Conservation (phyloP, 148 eudicot species). For the Vaccinium myrtillus region DNA sequence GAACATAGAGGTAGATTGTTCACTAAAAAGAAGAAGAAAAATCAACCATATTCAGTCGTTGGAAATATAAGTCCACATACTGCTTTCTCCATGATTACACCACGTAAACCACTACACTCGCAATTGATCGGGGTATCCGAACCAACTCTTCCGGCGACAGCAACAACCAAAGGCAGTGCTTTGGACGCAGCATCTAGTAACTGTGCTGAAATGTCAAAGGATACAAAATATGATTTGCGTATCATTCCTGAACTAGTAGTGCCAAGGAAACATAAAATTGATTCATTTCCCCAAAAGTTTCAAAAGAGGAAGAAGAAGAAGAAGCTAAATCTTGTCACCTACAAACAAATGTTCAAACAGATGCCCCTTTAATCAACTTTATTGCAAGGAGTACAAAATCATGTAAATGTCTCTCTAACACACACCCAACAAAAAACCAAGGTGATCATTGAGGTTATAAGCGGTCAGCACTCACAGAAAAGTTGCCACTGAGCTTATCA, state of each 20-base stretch:
- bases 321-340: not conserved
- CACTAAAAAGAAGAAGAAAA: not conserved
- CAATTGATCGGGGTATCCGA: conserved; percentile 86
- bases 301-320: not conserved
- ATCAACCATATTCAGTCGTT: not conserved
- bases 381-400: not conserved
- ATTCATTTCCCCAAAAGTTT: not conserved
- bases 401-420: not conserved
- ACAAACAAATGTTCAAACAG: not conserved
- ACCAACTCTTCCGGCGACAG: conserved; percentile 92
- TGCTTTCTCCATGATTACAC: conserved; percentile 92
- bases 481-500: not conserved
- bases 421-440: not conserved
- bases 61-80: conserved; percentile 34
- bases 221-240: not conserved
- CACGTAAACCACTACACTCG: conserved; percentile 83
- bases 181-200: conserved; percentile 80
- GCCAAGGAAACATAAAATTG: not conserved
- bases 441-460: not conserved
- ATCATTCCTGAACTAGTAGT: not conserved
- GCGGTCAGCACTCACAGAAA: not conserved
- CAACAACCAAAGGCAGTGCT: conserved; percentile 80
- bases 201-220: conserved; percentile 45
- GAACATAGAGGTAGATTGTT: not conserved
- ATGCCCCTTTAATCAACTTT: not conserved